Conservation (phyloP, 2,329 filamentous ascomycete species). For the Fusarium buxicola region DNA sequence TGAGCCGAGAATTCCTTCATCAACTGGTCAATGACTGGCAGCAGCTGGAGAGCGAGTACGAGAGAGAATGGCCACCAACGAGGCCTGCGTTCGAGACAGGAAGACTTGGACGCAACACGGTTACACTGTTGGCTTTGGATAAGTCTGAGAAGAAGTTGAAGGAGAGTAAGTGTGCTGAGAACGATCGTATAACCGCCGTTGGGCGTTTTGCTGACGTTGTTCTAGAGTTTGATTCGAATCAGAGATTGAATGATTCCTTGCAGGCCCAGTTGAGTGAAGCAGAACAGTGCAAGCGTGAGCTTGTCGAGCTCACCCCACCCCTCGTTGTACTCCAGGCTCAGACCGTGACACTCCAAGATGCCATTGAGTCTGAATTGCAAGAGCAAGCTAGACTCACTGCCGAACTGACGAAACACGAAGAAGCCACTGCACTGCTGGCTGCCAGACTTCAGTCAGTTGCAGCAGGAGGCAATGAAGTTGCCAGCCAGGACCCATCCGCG, state of each 20-base stretch:
- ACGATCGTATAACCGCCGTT: background rate
- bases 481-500: no score
- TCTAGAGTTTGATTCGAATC: background rate
- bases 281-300: background rate
- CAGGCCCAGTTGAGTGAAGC: background rate
- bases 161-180: constrained; percentile 7
- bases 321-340: background rate
- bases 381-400: no score
- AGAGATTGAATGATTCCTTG: background rate
- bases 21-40: background rate
- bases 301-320: background rate
- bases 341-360: no score
- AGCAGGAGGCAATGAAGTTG: no score
- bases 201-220: background rate
- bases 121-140: background rate
- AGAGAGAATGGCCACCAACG: constrained; percentile 5
- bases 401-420: no score
- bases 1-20: background rate
- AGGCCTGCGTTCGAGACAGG: background rate
- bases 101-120: background rate
- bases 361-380: no score
- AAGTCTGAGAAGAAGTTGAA: background rate
- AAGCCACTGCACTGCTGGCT: no score
- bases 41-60: background rate
- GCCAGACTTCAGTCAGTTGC: no score